A percentile compares a stretch with the other conserved stretches of the same genome.
phyloP scores from a whole-genome alignment of 78 protist species.

The Trichosphaerium sp. region DNA sequence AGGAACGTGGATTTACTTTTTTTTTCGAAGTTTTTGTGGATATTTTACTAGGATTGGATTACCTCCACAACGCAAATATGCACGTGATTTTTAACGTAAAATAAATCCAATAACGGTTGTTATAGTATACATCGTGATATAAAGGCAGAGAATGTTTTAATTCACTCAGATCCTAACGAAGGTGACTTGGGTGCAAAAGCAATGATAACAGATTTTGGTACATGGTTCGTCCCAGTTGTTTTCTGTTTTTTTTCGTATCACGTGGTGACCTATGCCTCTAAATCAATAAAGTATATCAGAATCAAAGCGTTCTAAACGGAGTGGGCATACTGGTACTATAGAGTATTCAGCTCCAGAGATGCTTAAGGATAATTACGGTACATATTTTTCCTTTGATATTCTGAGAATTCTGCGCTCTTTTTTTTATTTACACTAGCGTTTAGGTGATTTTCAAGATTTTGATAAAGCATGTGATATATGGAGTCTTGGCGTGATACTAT shows the following conservation, averaged over 20 bases:
- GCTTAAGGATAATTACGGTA: slow-evolving; percentile 5
- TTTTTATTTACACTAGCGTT: too few species aligned
- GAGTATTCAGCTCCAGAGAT: slow-evolving; percentile 56
- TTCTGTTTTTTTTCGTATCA: too few species aligned
- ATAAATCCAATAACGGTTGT: too few species aligned
- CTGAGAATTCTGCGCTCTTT: background rate
- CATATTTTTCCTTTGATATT: background rate
- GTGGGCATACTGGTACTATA: slow-evolving; percentile 54
- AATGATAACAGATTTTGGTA: slow-evolving; percentile 58
- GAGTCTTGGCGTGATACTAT: slow-evolving; percentile 47
- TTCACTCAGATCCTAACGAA: slow-evolving; percentile 11
- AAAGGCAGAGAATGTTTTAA: slow-evolving; percentile 37
- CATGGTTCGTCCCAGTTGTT: too few species aligned
- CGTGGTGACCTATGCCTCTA: background rate
- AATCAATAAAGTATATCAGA: background rate
- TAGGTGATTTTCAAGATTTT: background rate
- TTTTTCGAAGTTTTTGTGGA: slow-evolving; percentile 31
- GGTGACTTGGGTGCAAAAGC: slow-evolving; percentile 8
- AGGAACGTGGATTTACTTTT: background rate
- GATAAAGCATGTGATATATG: slow-evolving; percentile 43
- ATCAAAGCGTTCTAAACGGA: slow-evolving; percentile 15
- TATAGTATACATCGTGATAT: slow-evolving; percentile 38
- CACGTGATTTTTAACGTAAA: too few species aligned
- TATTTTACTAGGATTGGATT: slow-evolving; percentile 41
- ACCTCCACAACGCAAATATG: slow-evolving; percentile 58